These are phyloP conservation scores for Aquilaria sinensis DNA, from an alignment of 345 rosid species.

Conservation along the genomic window DNA sequence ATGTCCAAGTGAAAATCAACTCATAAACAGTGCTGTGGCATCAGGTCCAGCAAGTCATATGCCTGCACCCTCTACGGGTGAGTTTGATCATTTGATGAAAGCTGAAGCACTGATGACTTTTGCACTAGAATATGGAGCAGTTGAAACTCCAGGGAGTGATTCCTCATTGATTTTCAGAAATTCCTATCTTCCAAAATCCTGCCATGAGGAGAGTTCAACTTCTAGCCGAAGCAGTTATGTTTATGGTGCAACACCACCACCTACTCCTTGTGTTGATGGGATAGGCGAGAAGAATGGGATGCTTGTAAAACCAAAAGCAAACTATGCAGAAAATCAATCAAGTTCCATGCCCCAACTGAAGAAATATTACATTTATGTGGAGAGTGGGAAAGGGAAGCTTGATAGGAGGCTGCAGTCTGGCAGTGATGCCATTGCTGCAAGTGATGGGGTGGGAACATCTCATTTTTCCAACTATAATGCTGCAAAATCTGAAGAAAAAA, in stretches of 20 bases:
- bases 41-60: conserved; percentile 42
- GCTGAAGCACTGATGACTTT: conserved; percentile 95
- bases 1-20: conserved; percentile 55
- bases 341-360: conserved; percentile 27
- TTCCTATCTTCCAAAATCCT: conserved; percentile 84
- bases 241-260: conserved; percentile 83
- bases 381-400: conserved; percentile 42
- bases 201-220: conserved; percentile 56
- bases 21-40: conserved; percentile 33
- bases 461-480: conserved; percentile 50
- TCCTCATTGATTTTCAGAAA: conserved; percentile 62
- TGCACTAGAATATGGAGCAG: conserved; percentile 96
- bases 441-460: conserved; percentile 41
- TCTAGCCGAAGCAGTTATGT: conserved; percentile 60
- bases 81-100: conserved; percentile 91
- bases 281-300: conserved; percentile 52
- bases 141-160: conserved; percentile 69
- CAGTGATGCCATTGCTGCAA: conserved; percentile 37
- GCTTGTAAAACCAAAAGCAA: conserved; percentile 37
- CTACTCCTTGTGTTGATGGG: conserved; percentile 54
- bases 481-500: conserved; percentile 43
- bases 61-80: conserved; percentile 42
- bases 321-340: conserved; percentile 34
- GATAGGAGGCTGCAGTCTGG: conserved; percentile 33
- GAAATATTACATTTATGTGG: conserved; percentile 68